phyloP scores from a whole-genome alignment of 164 flowering plant genomes.

The Vitis rotundifolia region DNA sequence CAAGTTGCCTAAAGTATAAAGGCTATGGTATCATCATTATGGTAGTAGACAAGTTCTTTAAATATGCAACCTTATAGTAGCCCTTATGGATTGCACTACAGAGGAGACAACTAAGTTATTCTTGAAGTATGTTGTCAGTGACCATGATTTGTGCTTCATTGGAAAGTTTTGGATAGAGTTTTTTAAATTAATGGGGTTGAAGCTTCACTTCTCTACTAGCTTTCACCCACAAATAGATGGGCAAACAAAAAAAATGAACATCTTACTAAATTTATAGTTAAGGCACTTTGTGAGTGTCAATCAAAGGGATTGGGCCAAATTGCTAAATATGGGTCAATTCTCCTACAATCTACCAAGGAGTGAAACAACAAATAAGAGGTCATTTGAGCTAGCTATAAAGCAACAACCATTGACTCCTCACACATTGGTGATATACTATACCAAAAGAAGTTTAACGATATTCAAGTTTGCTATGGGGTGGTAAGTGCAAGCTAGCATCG shows the following conservation, averaged over 20 bases:
- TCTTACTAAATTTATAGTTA: background rate
- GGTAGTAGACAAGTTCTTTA: slow-evolving; percentile 10
- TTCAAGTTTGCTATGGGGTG: no score
- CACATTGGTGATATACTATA: no score
- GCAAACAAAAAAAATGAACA: background rate
- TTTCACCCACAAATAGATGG: background rate
- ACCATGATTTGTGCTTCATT: background rate
- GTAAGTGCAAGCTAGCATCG: no score
- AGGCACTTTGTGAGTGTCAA: background rate
- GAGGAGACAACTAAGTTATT: slow-evolving; percentile 5
- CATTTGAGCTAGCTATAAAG: background rate
- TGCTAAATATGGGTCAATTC: slow-evolving; percentile 1
- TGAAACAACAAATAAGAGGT: background rate
- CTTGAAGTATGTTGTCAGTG: background rate
- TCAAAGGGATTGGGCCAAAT: background rate
- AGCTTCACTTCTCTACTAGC: background rate
- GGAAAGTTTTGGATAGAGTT: background rate
- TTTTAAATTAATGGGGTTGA: background rate
- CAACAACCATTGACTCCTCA: no score
- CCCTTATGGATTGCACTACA: background rate
- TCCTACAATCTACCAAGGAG: background rate
- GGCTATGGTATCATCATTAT: background rate
- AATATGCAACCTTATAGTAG: slow-evolving; percentile 7
- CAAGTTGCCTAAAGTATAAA: no score
- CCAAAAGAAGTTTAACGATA: no score